Evolutionary conservation across 805 yeast genomes (phyloP).

Genomic region (Alloascoidea hylecoeti): DNA sequence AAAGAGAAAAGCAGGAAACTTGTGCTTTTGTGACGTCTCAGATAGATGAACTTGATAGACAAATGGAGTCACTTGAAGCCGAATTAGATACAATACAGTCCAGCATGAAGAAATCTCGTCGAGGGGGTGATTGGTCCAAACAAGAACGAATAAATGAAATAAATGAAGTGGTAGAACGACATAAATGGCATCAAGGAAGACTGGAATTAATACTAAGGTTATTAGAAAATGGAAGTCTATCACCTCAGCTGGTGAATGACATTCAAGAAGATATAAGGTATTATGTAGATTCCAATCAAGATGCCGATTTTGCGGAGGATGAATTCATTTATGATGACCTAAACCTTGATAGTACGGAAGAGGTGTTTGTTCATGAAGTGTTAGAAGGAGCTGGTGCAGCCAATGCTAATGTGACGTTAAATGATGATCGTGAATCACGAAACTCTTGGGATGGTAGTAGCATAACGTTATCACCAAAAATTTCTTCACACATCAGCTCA

Average conservation of each 20-base stretch:
- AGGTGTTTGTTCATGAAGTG: constrained; percentile 19
- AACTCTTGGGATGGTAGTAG: too few relatives aligned
- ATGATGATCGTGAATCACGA: neutral
- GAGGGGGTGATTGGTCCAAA: constrained; percentile 29
- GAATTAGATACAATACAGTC: constrained; percentile 42
- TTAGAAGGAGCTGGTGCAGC: constrained; percentile 1
- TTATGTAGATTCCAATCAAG: constrained; percentile 88
- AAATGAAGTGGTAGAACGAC: constrained; percentile 52
- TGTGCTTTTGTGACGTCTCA: constrained; percentile 52
- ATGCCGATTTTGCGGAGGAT: constrained; percentile 85
- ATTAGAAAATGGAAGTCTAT: constrained; percentile 69
- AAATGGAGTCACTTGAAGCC: constrained; percentile 66
- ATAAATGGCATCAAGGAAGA: constrained; percentile 63
- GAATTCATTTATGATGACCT: constrained; percentile 85
- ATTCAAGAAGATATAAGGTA: constrained; percentile 84
- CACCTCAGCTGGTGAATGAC: constrained; percentile 60
- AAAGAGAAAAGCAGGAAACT: constrained; percentile 65
- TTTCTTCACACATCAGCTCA: neutral
- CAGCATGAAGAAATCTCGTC: constrained; percentile 42
- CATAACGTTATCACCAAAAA: neutral
- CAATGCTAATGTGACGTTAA: neutral
- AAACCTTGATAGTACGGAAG: constrained; percentile 45
- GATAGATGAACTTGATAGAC: constrained; percentile 71
- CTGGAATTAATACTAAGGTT: constrained; percentile 67
- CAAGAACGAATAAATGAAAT: constrained; percentile 49